Evolutionary conservation across 1,284 basidiomycete species (phyloP), one percentile per base, ranked within the genome.

Genomic region (Meira nashicola): DNA sequence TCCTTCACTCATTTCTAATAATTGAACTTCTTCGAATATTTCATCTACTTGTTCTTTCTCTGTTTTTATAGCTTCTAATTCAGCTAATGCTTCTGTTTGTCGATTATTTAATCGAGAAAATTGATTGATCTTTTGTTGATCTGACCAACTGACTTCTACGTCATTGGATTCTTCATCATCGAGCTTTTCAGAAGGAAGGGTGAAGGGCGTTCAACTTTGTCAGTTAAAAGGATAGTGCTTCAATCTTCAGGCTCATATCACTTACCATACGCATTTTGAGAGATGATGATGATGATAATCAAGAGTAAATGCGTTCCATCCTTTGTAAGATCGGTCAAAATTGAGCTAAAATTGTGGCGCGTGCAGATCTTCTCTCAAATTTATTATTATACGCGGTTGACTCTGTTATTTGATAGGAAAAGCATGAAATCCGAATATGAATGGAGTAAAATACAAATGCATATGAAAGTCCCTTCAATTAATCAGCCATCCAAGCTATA

Each of bases 21-120:
- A 12, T 46, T 96, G 92, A 15, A 96, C 83, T 74, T 97, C 91
- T 61, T 86, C 89, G 1, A 85, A 81, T 25, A 96, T 83, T 74
- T 95, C 91, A 66, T 95, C 92, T 12, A 95, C 83, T 7, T 90
- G 88, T 71, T 96, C 92, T 78, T 92, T 93, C 79, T 94, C 90
- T 82, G 89, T 86, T 87, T 92, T 75, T 21, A 90, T 83, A 33
- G 79, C 80, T 55, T 85, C 83, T 41, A 94, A 82, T 62, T 86
- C 85, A 59, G 88, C 89, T 67, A 89, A 85, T 41, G 92, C 82
- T 48, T 84, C 83, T 10, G 85, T 83, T 58, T 89, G 79, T 43
- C 90, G 85, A 5, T 86, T 86, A 78, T 96, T 96, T 49, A 94
- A 83, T 74, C 92, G 92, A 0, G 90, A 94, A 78, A 98, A 97